phyloP scores from a whole-genome alignment of 2,329 filamentous ascomycete species.

The Penicillium oxalicum region DNA sequence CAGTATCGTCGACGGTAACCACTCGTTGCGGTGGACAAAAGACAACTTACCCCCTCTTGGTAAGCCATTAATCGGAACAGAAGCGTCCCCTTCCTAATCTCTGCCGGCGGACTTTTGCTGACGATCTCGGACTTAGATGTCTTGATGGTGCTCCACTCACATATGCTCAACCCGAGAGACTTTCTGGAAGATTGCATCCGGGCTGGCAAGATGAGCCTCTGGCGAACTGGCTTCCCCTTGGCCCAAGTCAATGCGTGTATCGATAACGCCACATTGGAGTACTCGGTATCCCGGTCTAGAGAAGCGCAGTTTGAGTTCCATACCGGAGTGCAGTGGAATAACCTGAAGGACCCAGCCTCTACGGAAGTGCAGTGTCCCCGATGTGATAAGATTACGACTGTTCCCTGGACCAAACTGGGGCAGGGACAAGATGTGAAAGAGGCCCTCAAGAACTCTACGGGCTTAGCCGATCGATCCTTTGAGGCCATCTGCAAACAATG shows the following conservation, averaged over 20 bases:
- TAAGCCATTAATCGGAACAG: conserved; percentile 2
- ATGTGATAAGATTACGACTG: conserved; percentile 40
- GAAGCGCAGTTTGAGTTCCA: conserved; percentile 15
- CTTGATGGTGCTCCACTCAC: conserved; percentile 22
- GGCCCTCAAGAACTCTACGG: conserved; percentile 18
- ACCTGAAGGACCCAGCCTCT: conserved; percentile 44
- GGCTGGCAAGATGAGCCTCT: conserved; percentile 19
- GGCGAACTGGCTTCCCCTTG: conserved; percentile 20
- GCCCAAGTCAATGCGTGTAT: conserved; percentile 15
- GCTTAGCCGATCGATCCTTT: conserved; percentile 43
- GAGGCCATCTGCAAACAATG: conserved; percentile 48
- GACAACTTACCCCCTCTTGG: conserved; percentile 18
- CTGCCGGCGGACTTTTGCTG: not conserved
- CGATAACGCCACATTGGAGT: conserved; percentile 15
- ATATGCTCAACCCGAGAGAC: conserved; percentile 18
- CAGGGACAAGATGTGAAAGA: conserved; percentile 11
- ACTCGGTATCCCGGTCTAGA: conserved; percentile 8
- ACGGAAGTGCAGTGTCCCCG: conserved; percentile 52
- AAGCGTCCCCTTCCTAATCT: no score
- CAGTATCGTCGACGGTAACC: conserved; percentile 7
- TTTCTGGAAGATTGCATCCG: conserved; percentile 21
- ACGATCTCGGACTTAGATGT: conserved; percentile 13
- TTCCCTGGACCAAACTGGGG: conserved; percentile 54
- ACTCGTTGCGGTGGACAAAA: conserved; percentile 9
- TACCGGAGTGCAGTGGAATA: conserved; percentile 51